Percentiles rank a stretch among this genome's conserved stretches.
Conservation (phyloP, 148 eudicot genomes). For the Rhododendron mucronatum region DNA sequence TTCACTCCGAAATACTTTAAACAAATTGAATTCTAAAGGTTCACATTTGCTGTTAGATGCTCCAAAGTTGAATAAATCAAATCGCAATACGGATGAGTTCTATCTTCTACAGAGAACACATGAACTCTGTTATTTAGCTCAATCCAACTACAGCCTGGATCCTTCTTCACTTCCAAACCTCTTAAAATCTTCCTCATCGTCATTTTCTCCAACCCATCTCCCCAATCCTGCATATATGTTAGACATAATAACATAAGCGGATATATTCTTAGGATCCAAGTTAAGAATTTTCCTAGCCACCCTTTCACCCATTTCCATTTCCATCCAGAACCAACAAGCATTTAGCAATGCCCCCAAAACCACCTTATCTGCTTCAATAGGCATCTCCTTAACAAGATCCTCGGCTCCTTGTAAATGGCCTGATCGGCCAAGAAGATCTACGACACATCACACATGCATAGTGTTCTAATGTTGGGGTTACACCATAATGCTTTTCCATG, state of each 20-base stretch:
- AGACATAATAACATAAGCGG: conserved; percentile 35
- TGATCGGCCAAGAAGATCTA: conserved; percentile 47
- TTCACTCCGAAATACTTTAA: too few relatives aligned
- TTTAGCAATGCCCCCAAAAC: conserved; percentile 30
- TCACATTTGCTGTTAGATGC: conserved; percentile 23
- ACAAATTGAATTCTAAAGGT: conserved; percentile 4
- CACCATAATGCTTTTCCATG: conserved; percentile 26
- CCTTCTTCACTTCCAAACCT: conserved; percentile 34
- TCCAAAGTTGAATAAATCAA: conserved; percentile 26
- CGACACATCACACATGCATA: conserved; percentile 43
- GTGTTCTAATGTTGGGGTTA: conserved; percentile 33
- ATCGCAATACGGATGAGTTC: conserved; percentile 28
- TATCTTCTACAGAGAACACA: conserved; percentile 35
- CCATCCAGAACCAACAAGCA: conserved; percentile 47
- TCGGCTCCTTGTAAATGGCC: conserved; percentile 43
- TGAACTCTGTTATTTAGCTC: conserved; percentile 31
- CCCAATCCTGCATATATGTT: conserved; percentile 42
- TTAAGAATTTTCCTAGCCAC: conserved; percentile 29
- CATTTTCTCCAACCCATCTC: conserved; percentile 42
- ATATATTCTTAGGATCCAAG: conserved; percentile 21
- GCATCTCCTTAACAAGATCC: conserved; percentile 32
- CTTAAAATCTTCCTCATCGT: conserved; percentile 26
- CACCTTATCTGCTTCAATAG: conserved; percentile 32
- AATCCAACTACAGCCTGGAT: conserved; percentile 58
- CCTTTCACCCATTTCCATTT: conserved; percentile 33